Evolutionary conservation across 2,329 filamentous ascomycete genomes (phyloP).

Genomic region (Microdochium bolleyi): DNA sequence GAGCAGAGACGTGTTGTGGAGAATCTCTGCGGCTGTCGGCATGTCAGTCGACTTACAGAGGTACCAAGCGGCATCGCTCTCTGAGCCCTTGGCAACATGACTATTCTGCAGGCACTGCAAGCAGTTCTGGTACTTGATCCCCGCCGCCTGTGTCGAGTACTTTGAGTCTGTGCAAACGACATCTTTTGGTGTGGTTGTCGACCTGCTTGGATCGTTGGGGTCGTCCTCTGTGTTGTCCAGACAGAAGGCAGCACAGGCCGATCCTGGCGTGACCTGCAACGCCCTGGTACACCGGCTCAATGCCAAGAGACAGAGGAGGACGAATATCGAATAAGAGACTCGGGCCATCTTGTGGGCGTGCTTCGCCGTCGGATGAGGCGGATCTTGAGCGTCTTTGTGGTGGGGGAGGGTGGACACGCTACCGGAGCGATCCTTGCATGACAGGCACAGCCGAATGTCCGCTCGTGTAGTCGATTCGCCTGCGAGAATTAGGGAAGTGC

Average conservation of each 20-base stretch:
- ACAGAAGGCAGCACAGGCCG: conserved; percentile 39
- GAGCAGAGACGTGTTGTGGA: not conserved
- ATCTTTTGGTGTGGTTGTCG: conserved; percentile 36
- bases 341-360: not conserved
- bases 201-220: conserved; percentile 20
- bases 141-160: conserved; percentile 25
- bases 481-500: not conserved
- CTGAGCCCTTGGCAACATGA: conserved; percentile 24
- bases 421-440: not conserved
- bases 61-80: conserved; percentile 36
- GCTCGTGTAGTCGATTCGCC: not conserved
- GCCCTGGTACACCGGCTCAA: conserved; percentile 11
- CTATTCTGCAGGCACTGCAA: conserved; percentile 38
- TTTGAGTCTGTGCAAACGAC: conserved; percentile 35
- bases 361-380: not conserved
- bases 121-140: conserved; percentile 39
- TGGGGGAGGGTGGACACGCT: not conserved
- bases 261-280: conserved; percentile 41
- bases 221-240: conserved; percentile 27
- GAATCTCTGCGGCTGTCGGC: not conserved
- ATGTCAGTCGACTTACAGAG: conserved; percentile 31
- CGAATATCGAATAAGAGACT: not conserved
- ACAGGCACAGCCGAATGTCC: not conserved
- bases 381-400: not conserved
- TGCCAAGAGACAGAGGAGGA: conserved; percentile 5